phyloP scores from a whole-genome alignment of 805 yeast species.

The Yamadazyma philogaea region DNA sequence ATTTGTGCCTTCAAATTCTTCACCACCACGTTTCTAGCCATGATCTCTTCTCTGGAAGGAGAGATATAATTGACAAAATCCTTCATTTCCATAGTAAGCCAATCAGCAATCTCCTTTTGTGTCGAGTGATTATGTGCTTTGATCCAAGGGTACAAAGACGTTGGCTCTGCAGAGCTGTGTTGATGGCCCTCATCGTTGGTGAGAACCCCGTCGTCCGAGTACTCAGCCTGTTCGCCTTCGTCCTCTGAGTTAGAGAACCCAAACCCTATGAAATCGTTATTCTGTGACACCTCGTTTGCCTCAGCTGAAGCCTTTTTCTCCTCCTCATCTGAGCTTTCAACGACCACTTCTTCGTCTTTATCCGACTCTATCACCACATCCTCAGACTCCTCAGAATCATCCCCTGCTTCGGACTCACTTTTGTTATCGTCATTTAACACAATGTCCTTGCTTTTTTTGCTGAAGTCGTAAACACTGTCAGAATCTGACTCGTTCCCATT shows the following conservation, averaged over 20 bases:
- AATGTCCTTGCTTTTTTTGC: conserved; percentile 20
- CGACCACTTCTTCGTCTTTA: conserved; percentile 1
- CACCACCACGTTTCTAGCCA: conserved; percentile 63
- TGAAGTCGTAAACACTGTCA: conserved; percentile 22
- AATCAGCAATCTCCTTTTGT: conserved; percentile 75
- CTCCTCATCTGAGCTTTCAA: conserved; percentile 10
- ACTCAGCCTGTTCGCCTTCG: conserved; percentile 20
- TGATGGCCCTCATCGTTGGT: conserved; percentile 35
- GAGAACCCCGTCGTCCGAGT: conserved; percentile 31
- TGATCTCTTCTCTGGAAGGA: conserved; percentile 74
- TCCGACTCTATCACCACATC: conserved; percentile 7
- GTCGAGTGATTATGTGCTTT: conserved; percentile 71
- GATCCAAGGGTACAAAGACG: conserved; percentile 67
- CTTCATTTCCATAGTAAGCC: conserved; percentile 81
- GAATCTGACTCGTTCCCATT: conserved; percentile 17
- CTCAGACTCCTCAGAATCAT: not conserved
- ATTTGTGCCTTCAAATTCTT: conserved; percentile 52
- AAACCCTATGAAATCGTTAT: conserved; percentile 55
- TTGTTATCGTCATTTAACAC: conserved; percentile 31
- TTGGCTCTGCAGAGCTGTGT: conserved; percentile 22
- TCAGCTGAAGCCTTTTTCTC: conserved; percentile 4
- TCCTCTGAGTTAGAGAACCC: conserved; percentile 44
- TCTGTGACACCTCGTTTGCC: conserved; percentile 39
- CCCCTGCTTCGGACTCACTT: conserved; percentile 4
- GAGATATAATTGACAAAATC: conserved; percentile 84